Evolutionary conservation across 1,284 basidiomycete species (phyloP).

Genomic region (Cryptococcus sp.): DNA sequence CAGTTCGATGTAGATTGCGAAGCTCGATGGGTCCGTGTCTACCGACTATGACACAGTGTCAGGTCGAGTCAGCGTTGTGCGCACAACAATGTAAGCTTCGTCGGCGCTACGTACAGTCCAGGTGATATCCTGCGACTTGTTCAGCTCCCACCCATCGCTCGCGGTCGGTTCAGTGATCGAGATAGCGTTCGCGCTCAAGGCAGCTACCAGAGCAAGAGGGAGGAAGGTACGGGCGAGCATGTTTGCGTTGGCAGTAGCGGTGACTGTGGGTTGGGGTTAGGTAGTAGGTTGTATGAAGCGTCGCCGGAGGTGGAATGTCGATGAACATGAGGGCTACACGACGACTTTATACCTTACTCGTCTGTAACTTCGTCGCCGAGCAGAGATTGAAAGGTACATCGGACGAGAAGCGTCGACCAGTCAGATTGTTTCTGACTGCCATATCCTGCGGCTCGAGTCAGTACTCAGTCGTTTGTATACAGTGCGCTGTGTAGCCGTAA

Average conservation of each 20-base stretch:
- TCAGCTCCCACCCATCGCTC: conserved; percentile 11
- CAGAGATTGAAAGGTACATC: neutral
- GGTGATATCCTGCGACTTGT: conserved; percentile 16
- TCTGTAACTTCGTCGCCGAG: neutral
- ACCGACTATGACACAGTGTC: conserved; percentile 27
- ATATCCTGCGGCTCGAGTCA: too few relatives aligned
- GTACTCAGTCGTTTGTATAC: too few relatives aligned
- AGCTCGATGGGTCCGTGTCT: conserved; percentile 41
- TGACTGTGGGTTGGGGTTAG: neutral
- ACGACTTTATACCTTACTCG: neutral
- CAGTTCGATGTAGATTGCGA: conserved; percentile 34
- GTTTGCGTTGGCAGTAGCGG: neutral
- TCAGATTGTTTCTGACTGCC: too few relatives aligned
- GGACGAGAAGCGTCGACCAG: neutral
- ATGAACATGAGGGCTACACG: neutral
- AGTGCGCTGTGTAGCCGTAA: too few relatives aligned
- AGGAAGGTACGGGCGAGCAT: neutral
- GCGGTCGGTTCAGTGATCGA: conserved; percentile 24
- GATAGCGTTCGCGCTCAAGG: conserved; percentile 17
- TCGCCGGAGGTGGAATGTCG: too few relatives aligned
- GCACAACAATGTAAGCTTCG: too few relatives aligned
- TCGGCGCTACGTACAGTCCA: conserved; percentile 19
- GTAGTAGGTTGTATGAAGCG: too few relatives aligned
- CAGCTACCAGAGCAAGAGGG: neutral
- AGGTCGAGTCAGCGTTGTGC: too few relatives aligned